Evolutionary conservation across 202 grass and related monocot genomes (phyloP).

Genomic region (Bolboschoenoplectus hybrid): DNA sequence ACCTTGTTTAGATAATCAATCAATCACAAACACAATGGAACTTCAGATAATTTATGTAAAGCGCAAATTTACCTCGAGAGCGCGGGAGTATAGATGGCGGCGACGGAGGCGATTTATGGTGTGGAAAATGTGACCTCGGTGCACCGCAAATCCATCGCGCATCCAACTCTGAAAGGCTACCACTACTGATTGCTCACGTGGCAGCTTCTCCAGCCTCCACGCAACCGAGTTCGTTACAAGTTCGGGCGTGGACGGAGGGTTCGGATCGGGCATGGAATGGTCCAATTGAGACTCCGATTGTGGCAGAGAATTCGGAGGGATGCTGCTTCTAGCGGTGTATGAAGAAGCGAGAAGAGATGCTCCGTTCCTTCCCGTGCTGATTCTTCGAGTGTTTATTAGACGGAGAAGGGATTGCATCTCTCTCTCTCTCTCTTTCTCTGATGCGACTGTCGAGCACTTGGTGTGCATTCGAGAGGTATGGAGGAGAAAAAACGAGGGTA

Average conservation of each 20-base stretch:
- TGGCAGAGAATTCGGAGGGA: background rate
- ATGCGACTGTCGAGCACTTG: background rate
- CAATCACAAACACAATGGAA: background rate
- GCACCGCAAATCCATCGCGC: slow-evolving; percentile 60
- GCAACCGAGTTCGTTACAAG: slow-evolving; percentile 46
- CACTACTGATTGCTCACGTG: slow-evolving; percentile 49
- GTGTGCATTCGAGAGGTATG: background rate
- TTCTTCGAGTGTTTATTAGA: background rate
- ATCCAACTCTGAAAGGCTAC: slow-evolving; percentile 80
- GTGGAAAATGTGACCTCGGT: slow-evolving; percentile 83
- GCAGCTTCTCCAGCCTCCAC: slow-evolving; percentile 65
- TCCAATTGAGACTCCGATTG: slow-evolving; percentile 18
- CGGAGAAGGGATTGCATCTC: slow-evolving; percentile 5
- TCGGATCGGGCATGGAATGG: background rate
- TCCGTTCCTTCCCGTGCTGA: background rate
- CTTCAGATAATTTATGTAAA: background rate
- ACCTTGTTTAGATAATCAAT: background rate
- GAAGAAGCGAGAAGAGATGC: slow-evolving; percentile 3
- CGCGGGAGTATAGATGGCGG: slow-evolving; percentile 54
- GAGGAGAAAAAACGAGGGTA: background rate
- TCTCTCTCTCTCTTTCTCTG: background rate
- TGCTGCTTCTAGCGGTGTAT: background rate
- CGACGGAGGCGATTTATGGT: slow-evolving; percentile 82
- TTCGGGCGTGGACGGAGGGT: background rate
- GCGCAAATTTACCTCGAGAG: slow-evolving; percentile 51